These are phyloP conservation scores for Colletotrichum noveboracense DNA, from an alignment of 2,329 filamentous ascomycete genomes.

Conservation along the genomic window DNA sequence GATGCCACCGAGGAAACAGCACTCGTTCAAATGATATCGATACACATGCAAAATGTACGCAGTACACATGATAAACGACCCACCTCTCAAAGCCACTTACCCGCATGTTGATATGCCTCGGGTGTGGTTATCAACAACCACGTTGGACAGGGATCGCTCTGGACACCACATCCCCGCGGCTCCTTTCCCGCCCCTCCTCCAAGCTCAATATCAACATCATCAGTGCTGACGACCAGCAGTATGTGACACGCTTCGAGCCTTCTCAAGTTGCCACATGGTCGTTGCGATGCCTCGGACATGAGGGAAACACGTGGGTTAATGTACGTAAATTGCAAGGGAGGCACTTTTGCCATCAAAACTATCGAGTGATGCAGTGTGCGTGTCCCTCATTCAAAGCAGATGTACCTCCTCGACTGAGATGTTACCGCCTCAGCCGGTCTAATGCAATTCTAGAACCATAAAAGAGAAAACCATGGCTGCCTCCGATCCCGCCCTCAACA, in stretches of 20 bases:
- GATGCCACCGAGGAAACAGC: not conserved
- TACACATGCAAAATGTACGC: not conserved
- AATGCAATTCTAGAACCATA: slow-evolving; percentile 15
- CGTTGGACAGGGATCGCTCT: not conserved
- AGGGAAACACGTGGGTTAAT: not conserved
- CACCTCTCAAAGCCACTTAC: not conserved
- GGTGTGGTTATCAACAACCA: not conserved
- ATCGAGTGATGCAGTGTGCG: not conserved
- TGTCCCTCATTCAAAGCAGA: not conserved
- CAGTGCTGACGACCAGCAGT: not conserved
- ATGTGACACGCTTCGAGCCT: not conserved
- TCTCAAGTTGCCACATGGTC: not conserved
- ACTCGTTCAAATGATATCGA: not conserved
- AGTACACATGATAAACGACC: not conserved
- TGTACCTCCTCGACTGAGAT: not conserved
- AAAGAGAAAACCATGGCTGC: not conserved
- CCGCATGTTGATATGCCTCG: not conserved
- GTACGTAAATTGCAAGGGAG: not conserved
- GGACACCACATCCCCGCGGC: not conserved
- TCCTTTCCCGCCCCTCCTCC: not conserved
- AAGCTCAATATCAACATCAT: not conserved
- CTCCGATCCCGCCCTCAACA: not conserved
- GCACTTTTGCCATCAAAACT: not conserved
- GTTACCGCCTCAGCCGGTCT: not conserved
- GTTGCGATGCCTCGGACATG: not conserved